Conservation (phyloP, 176 grass and related monocot genomes). For the Juncus inflexus region DNA sequence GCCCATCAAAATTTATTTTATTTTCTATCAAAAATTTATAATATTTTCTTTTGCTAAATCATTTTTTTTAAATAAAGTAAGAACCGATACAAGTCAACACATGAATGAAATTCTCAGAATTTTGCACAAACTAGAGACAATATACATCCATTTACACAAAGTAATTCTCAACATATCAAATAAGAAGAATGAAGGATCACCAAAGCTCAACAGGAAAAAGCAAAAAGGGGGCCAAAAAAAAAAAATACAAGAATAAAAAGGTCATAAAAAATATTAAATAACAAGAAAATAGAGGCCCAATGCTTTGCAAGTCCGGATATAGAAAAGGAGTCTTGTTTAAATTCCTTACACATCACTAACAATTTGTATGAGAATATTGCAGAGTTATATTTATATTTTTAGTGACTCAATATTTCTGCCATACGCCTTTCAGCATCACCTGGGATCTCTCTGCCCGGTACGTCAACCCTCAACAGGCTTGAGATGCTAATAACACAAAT, state of each 20-base stretch:
- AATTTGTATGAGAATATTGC: background rate
- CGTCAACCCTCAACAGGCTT: constrained; percentile 65
- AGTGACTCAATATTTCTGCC: constrained; percentile 49
- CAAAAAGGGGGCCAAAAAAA: background rate
- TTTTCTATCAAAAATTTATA: too few relatives aligned
- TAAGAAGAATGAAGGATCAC: background rate
- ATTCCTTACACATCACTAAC: too few relatives aligned
- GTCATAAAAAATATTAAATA: background rate
- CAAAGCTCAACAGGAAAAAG: too few relatives aligned
- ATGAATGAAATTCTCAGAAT: constrained; percentile 9
- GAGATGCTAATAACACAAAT: constrained; percentile 46
- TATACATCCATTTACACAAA: constrained; percentile 3
- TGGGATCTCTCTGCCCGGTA: constrained; percentile 89
- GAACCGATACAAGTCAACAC: background rate
- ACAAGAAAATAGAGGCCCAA: background rate
- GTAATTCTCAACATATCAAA: background rate
- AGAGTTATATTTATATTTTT: constrained; percentile 12
- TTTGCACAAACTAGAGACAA: constrained; percentile 10
- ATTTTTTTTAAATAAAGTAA: background rate
- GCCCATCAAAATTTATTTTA: too few relatives aligned
- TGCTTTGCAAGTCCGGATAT: background rate
- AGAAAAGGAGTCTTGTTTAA: too few relatives aligned
- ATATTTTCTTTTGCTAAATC: too few relatives aligned
- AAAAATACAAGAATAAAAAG: background rate
- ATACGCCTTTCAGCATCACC: constrained; percentile 72